A percentile compares a stretch with the other conserved stretches of the same genome.
Evolutionary conservation across 768 basidiomycete genomes (phyloP).

Genomic region (Antrodiella citrinella): DNA sequence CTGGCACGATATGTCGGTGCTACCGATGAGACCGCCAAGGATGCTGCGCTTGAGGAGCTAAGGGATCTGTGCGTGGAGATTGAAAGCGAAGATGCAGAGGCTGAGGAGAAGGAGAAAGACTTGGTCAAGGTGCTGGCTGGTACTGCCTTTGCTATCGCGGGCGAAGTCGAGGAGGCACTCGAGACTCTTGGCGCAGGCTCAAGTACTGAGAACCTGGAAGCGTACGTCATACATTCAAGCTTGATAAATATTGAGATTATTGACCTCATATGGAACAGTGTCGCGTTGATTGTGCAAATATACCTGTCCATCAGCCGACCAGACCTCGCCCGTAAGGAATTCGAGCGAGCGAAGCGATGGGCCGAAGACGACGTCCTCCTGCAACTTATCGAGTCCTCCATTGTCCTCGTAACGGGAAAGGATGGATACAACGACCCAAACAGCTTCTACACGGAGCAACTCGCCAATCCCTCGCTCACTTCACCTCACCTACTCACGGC

Average conservation of each 20-base stretch:
- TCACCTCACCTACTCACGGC: slow-evolving; percentile 69
- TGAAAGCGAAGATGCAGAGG: slow-evolving; percentile 69
- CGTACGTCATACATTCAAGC: slow-evolving; percentile 49
- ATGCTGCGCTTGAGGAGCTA: slow-evolving; percentile 66
- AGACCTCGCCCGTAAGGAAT: slow-evolving; percentile 81
- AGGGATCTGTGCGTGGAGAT: slow-evolving; percentile 83
- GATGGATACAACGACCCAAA: slow-evolving; percentile 50
- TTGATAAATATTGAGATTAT: background rate
- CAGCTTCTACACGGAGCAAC: slow-evolving; percentile 76
- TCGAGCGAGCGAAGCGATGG: slow-evolving; percentile 75
- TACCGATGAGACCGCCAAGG: slow-evolving; percentile 28
- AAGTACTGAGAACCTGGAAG: slow-evolving; percentile 75
- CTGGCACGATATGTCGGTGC: slow-evolving; percentile 63
- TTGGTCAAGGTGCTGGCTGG: slow-evolving; percentile 74
- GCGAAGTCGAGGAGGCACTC: slow-evolving; percentile 86
- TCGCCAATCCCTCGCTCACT: slow-evolving; percentile 70
- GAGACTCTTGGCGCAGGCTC: slow-evolving; percentile 70
- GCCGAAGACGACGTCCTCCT: slow-evolving; percentile 87
- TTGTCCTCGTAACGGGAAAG: slow-evolving; percentile 67
- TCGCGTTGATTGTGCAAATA: slow-evolving; percentile 76
- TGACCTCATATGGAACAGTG: slow-evolving; percentile 50
- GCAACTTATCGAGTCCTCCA: slow-evolving; percentile 81
- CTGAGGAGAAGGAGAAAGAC: slow-evolving; percentile 59
- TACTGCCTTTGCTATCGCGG: slow-evolving; percentile 78
- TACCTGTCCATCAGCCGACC: slow-evolving; percentile 86